Conservation (phyloP, 495 filamentous ascomycete species). For the Neurospora tetrasperma region DNA sequence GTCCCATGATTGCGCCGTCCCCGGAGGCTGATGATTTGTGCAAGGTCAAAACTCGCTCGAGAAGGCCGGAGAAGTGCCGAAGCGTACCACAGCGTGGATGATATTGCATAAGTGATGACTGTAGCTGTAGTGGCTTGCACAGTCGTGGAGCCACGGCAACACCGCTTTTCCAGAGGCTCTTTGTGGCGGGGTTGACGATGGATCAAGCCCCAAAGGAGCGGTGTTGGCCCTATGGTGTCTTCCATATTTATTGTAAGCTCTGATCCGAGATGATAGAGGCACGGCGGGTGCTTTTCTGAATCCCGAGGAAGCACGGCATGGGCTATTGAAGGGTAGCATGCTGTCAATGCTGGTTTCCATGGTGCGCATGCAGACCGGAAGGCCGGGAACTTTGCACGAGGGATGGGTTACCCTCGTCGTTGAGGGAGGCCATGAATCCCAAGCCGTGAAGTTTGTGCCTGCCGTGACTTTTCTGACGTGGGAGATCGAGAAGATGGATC, state of each 20-base stretch:
- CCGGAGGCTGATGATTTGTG: background rate
- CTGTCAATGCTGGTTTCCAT: background rate
- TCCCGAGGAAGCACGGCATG: background rate
- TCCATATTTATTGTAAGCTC: background rate
- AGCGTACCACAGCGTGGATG: background rate
- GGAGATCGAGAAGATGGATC: background rate
- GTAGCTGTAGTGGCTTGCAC: background rate
- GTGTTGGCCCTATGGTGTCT: background rate
- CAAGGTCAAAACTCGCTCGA: background rate
- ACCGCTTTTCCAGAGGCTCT: background rate
- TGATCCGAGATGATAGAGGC: background rate
- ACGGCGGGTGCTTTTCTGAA: background rate
- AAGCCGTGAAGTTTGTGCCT: background rate
- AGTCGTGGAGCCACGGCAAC: background rate
- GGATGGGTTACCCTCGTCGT: background rate
- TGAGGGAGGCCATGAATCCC: background rate
- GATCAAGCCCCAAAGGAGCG: background rate
- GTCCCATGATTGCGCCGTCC: background rate
- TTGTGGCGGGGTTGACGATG: background rate
- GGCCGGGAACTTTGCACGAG: slow-evolving; percentile 15
- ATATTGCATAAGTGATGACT: background rate
- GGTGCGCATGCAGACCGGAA: slow-evolving; percentile 16
- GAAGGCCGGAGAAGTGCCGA: slow-evolving; percentile 1
- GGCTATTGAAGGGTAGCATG: background rate
- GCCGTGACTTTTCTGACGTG: background rate